These are phyloP conservation scores for Leccinum griseonigrum DNA, from an alignment of 1,284 basidiomycete species.

Conservation along the genomic window DNA sequence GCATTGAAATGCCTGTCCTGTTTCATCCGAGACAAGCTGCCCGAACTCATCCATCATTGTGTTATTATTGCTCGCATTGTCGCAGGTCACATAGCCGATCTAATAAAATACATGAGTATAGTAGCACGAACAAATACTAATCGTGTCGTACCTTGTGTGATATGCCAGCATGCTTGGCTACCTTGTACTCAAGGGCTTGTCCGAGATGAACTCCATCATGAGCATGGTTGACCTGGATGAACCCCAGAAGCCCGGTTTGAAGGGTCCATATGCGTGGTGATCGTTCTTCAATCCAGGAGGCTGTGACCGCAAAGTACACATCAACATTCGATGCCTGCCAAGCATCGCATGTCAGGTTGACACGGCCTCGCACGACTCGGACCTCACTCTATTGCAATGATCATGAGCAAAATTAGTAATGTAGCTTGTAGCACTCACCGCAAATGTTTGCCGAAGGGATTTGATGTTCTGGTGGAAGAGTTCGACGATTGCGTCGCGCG, in stretches of 20 bases:
- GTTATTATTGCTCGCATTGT: constrained; percentile 7
- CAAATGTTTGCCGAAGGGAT: background rate
- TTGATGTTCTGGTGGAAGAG: background rate
- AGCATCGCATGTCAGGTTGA: constrained; percentile 9
- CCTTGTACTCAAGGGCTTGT: constrained; percentile 13
- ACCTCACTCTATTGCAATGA: background rate
- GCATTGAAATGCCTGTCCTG: background rate
- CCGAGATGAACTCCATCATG: background rate
- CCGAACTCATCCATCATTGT: constrained; percentile 6
- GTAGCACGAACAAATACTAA: background rate
- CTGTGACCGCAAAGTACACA: constrained; percentile 5
- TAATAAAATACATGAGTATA: background rate
- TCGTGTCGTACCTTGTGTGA: background rate
- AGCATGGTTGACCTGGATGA: constrained; percentile 4
- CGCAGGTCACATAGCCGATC: constrained; percentile 1
- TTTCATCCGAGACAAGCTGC: background rate
- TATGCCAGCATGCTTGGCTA: background rate
- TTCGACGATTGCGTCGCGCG: background rate
- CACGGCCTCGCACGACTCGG: background rate
- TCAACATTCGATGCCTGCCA: constrained; percentile 5
- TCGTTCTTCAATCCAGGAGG: constrained; percentile 4
- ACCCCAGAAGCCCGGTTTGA: background rate
- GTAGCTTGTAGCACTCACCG: background rate
- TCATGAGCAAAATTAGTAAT: background rate
- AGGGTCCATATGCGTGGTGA: background rate